Percentiles rank a stretch among this genome's conserved stretches.
phyloP scores from a whole-genome alignment of 805 yeast species.

The Ogataea thermomethanolica region DNA sequence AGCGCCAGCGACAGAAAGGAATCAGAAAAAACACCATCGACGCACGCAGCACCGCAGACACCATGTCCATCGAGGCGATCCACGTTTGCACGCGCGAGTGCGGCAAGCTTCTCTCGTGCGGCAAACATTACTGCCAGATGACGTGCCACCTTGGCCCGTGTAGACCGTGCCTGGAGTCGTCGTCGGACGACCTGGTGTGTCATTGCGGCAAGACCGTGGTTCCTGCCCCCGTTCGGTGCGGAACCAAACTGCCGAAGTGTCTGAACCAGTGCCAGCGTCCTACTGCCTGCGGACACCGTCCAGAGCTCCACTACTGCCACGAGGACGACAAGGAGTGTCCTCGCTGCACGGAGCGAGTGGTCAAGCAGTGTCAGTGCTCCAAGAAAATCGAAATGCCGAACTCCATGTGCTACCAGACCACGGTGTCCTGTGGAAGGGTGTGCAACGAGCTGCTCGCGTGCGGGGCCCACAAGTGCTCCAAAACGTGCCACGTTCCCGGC shows the following conservation, averaged over 20 bases:
- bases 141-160: slow-evolving; percentile 81
- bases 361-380: slow-evolving; percentile 31
- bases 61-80: slow-evolving; percentile 60
- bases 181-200: slow-evolving; percentile 75
- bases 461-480: slow-evolving; percentile 52
- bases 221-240: slow-evolving; percentile 83
- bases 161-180: slow-evolving; percentile 74
- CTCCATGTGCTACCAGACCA: slow-evolving; percentile 64
- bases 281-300: slow-evolving; percentile 64
- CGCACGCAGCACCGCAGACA: slow-evolving; percentile 42
- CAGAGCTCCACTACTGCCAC: slow-evolving; percentile 74
- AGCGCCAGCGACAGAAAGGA: slow-evolving; percentile 47
- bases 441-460: slow-evolving; percentile 52
- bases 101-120: slow-evolving; percentile 59
- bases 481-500: slow-evolving; percentile 53
- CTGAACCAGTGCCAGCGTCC: slow-evolving; percentile 58
- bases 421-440: slow-evolving; percentile 63
- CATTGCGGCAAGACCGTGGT: slow-evolving; percentile 77
- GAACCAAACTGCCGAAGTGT: slow-evolving; percentile 64
- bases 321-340: slow-evolving; percentile 64
- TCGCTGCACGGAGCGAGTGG: slow-evolving; percentile 54
- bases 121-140: slow-evolving; percentile 60
- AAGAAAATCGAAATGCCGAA: slow-evolving; percentile 44
- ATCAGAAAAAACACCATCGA: slow-evolving; percentile 41
- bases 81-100: slow-evolving; percentile 74